Conservation (phyloP, 225 moss, liverwort and hornwort species). For the Physcomitrium patens region DNA sequence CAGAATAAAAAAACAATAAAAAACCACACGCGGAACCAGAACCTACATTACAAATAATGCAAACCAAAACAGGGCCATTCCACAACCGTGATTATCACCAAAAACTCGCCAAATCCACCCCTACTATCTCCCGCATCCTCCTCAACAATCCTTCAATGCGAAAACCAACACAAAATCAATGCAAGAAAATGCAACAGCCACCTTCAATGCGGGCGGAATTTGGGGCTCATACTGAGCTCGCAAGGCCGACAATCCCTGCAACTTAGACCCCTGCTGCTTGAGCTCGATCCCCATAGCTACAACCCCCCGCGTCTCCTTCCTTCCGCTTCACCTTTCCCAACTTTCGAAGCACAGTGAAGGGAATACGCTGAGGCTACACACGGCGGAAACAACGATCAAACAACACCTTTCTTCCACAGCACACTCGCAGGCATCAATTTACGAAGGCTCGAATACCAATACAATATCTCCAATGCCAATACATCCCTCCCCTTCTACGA, state of each 20-base stretch:
- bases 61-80: neutral
- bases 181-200: neutral
- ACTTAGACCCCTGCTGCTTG: constrained; percentile 41
- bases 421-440: constrained; percentile 5
- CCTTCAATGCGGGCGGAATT: constrained; percentile 56
- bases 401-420: neutral
- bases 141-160: constrained; percentile 8
- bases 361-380: neutral
- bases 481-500: neutral
- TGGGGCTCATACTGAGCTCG: constrained; percentile 53
- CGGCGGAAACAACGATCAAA: constrained; percentile 30
- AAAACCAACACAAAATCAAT: constrained; percentile 1
- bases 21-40: constrained; percentile 3
- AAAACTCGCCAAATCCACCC: neutral
- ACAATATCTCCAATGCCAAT: accelerated
- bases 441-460: neutral
- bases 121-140: neutral
- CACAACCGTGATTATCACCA: neutral
- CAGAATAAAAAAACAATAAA: neutral
- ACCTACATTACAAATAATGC: neutral
- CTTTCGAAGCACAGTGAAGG: neutral
- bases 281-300: constrained; percentile 57
- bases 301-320: neutral
- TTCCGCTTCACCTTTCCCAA: constrained; percentile 20
- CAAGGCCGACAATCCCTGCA: constrained; percentile 55